A percentile compares a stretch with the other conserved stretches of the same genome.
phyloP scores from a whole-genome alignment of 768 basidiomycete genomes.

The Suillus hirtellus region DNA sequence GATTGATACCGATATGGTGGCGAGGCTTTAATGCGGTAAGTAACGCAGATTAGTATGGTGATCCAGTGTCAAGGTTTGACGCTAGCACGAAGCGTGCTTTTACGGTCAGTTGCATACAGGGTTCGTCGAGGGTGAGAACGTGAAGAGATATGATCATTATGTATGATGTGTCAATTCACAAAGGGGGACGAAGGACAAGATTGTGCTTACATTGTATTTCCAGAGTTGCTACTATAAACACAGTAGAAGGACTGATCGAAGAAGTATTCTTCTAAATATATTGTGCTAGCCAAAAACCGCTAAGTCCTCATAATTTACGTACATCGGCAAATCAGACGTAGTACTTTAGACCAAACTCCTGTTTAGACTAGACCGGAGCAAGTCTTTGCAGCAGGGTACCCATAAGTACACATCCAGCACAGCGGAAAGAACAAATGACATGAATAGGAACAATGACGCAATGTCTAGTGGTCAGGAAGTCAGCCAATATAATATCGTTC shows the following conservation, averaged over 20 bases:
- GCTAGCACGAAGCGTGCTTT: no score
- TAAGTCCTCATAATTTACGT: background rate
- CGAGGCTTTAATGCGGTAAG: constrained; percentile 50
- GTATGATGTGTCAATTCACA: no score
- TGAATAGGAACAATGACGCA: background rate
- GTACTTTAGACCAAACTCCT: background rate
- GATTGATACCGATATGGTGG: constrained; percentile 46
- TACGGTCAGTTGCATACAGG: no score
- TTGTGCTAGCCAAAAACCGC: background rate
- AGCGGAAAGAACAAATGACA: background rate
- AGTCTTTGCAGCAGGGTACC: background rate
- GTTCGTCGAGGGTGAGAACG: no score
- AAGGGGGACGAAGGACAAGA: no score
- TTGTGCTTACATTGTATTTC: no score
- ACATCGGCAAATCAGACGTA: background rate
- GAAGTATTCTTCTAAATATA: background rate
- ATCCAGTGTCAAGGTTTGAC: no score
- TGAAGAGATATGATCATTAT: no score
- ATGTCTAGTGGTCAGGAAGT: background rate
- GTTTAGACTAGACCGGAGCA: background rate
- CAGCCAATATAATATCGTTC: no score
- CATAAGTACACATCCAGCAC: background rate
- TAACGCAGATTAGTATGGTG: background rate
- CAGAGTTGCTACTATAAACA: no score
- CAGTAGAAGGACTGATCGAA: no score